These are phyloP conservation scores for Pisolithus marmoratus DNA, from an alignment of 768 basidiomycete species.

Conservation along the genomic window DNA sequence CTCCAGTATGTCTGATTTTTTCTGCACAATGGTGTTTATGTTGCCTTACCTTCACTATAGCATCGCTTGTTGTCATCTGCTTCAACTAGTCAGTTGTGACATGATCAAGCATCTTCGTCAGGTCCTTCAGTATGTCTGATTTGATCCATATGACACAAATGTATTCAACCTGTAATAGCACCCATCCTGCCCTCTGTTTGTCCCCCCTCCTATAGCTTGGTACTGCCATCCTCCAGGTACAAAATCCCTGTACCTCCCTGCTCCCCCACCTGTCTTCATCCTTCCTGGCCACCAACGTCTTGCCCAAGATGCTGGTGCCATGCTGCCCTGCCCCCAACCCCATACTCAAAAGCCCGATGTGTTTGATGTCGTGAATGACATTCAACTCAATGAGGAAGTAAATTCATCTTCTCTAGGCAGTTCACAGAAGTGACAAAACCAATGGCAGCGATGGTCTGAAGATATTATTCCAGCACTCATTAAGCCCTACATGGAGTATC, in stretches of 20 bases:
- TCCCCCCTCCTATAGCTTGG: neutral
- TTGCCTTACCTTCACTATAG: no score
- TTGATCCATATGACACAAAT: no score
- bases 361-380: neutral
- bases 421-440: neutral
- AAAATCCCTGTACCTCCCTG: neutral
- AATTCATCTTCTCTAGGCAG: neutral
- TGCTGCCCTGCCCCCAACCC: neutral
- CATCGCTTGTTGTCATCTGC: no score
- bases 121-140: no score
- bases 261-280: neutral
- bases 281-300: neutral
- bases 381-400: no score
- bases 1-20: no score
- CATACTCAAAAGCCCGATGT: no score
- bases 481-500: neutral
- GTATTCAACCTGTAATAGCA: no score
- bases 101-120: no score
- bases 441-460: neutral
- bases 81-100: neutral
- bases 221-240: neutral
- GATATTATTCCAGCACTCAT: neutral
- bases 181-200: neutral
- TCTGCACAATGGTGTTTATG: no score
- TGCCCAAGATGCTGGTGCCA: neutral